These are phyloP conservation scores for Backusella macrospora DNA, from an alignment of 192 early-diverging fungal species.

Conservation along the genomic window DNA sequence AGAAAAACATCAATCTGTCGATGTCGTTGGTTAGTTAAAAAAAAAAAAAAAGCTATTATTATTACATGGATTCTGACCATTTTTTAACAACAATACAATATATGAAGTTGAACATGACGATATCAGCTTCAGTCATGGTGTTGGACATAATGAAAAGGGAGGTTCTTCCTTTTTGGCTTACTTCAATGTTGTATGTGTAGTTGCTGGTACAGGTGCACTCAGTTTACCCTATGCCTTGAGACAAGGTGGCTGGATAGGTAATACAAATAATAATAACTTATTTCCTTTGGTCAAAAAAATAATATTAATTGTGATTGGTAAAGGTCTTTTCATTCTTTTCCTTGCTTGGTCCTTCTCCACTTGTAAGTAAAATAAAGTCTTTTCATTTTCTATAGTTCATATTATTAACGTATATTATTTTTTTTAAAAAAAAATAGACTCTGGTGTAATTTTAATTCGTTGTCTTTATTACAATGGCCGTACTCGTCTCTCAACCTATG, in stretches of 20 bases:
- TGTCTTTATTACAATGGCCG: conserved; percentile 40
- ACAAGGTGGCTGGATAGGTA: conserved; percentile 44
- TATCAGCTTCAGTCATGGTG: conserved; percentile 28
- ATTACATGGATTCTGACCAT: background rate
- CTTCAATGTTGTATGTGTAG: conserved; percentile 68
- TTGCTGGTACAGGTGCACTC: conserved; percentile 84
- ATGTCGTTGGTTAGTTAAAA: background rate
- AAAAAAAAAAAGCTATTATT: background rate
- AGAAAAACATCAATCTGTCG: conserved; percentile 12
- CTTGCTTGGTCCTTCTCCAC: conserved; percentile 33
- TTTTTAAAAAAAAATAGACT: conserved; percentile 7
- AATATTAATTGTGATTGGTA: background rate
- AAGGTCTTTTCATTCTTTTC: conserved; percentile 29
- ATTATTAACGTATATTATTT: background rate
- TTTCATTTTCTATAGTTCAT: background rate
- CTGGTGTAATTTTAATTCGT: conserved; percentile 26
- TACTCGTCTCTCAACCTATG: conserved; percentile 56
- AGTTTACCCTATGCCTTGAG: conserved; percentile 63
- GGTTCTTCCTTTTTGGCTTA: conserved; percentile 58
- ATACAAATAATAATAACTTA: conserved; percentile 19
- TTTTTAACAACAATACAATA: background rate
- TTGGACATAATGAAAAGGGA: conserved; percentile 35
- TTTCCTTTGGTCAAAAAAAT: background rate
- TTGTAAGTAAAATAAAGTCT: conserved; percentile 4
- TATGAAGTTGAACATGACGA: conserved; percentile 7